Evolutionary conservation across 495 filamentous ascomycete genomes (phyloP), one percentile per base, ranked within the genome.

Genomic region (Amniculicola lignicola): DNA sequence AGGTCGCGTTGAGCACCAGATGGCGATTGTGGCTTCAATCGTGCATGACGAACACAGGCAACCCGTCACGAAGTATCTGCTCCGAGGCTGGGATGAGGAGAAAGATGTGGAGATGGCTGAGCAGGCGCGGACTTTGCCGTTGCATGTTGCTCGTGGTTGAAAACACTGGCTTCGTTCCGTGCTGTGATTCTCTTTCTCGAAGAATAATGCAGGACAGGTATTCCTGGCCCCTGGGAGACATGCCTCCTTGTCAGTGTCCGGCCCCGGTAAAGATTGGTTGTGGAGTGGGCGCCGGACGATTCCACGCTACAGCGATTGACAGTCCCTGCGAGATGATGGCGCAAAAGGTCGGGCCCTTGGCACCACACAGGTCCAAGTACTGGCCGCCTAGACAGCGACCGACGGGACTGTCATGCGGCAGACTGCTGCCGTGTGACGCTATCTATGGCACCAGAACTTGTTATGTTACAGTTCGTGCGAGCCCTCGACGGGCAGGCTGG

Each of bases 281-380:
- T 22, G 49, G 31, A 41, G 1, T 29, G 36, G 53, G 53, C 53
- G 53, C 33, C 54, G 35, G 25, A 57, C 31, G 54, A 50, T 49
- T 50, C 27, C 41, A 57, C 44, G 44, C 54, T 57, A 57, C 54
- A 38, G 35, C 18, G 45, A 57, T 44, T 57, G 54, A 57, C 54
- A 57, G 54, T 45, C 54, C 42, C 38, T 55, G 42, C 29, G 51
- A 55, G 41, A 47, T 36, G 51, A 55, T 55, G 51, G 51, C 51
- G 51, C 19, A 37, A 18, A 33, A 28, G n/a, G 35, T 10, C 24
- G 25, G 33, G 24, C 16, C 14, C 44, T 50, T 57, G 54, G 54
- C 44, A n/a, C 15, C n/a, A 2, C 5, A 2, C 21, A 14, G 16
- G 7, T 19, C 45, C 35, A 50, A 50, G 35, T 57, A 27, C 21